These are phyloP conservation scores for Pyricularia grisea DNA, from an alignment of 2,329 filamentous ascomycete genomes.

Conservation along the genomic window DNA sequence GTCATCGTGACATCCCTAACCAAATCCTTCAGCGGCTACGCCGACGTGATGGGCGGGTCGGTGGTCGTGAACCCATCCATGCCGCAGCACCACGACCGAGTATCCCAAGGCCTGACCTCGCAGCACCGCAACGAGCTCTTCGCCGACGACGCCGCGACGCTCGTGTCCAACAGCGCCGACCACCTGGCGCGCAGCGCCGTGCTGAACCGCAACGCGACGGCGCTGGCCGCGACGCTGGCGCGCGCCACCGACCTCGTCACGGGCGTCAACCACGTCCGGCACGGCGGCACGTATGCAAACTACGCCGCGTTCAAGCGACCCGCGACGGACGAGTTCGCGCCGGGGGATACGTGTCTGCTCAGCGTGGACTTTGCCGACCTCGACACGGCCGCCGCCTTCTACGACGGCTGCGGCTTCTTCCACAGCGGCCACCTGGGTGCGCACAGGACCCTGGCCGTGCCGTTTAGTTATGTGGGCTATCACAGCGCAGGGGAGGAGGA, in stretches of 20 bases:
- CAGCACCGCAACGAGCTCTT: conserved; percentile 36
- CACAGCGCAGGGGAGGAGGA: conserved; percentile 23
- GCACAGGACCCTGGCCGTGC: conserved; percentile 37
- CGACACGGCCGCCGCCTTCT: conserved; percentile 33
- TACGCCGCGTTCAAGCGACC: conserved; percentile 27
- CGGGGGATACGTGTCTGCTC: conserved; percentile 47
- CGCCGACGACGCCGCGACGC: conserved; percentile 31
- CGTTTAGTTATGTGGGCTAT: conserved; percentile 36
- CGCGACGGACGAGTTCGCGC: conserved; percentile 31
- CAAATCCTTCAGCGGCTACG: conserved; percentile 49
- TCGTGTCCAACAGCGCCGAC: conserved; percentile 38
- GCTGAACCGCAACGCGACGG: conserved; percentile 42
- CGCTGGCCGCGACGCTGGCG: conserved; percentile 33
- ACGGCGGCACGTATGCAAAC: conserved; percentile 21
- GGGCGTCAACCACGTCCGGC: conserved; percentile 27
- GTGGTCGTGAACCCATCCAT: conserved; percentile 38
- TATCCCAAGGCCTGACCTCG: conserved; percentile 21
- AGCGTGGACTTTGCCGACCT: conserved; percentile 38
- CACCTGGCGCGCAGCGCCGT: conserved; percentile 45
- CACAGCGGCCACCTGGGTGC: conserved; percentile 45
- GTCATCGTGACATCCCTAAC: conserved; percentile 42
- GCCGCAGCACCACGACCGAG: conserved; percentile 21
- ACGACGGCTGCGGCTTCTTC: conserved; percentile 33
- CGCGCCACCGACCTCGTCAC: conserved; percentile 15
- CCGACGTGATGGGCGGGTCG: conserved; percentile 45